phyloP scores from a whole-genome alignment of 768 basidiomycete genomes.

The Amanita thiersii region DNA sequence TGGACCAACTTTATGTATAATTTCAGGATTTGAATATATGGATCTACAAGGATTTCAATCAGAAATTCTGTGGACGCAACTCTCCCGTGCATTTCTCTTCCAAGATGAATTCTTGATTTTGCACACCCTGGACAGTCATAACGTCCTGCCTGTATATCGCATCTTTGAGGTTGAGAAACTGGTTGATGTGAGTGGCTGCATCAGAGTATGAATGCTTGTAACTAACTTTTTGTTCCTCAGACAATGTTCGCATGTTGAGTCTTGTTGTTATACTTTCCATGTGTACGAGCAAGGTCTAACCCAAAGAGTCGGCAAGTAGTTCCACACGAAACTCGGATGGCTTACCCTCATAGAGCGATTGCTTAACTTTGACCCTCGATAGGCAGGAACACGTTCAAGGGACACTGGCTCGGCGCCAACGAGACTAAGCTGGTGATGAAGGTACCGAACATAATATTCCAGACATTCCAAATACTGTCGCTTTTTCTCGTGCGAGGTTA shows the following conservation, averaged over 20 bases:
- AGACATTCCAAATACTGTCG: constrained; percentile 66
- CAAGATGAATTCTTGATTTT: not conserved
- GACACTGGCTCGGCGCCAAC: constrained; percentile 36
- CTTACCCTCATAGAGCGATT: constrained; percentile 58
- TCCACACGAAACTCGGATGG: not conserved
- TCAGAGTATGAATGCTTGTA: not conserved
- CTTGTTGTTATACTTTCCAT: constrained; percentile 51
- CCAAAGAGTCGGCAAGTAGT: not conserved
- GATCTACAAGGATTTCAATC: too few relatives aligned
- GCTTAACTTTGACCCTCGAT: constrained; percentile 48
- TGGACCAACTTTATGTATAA: too few relatives aligned
- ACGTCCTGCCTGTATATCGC: constrained; percentile 14
- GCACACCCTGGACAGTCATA: not conserved
- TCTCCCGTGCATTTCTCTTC: not conserved
- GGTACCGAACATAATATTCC: constrained; percentile 60
- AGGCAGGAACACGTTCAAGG: constrained; percentile 42
- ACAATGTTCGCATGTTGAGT: constrained; percentile 38
- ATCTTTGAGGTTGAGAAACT: constrained; percentile 22
- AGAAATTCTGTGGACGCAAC: too few relatives aligned
- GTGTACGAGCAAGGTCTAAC: constrained; percentile 63
- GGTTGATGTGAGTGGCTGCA: not conserved
- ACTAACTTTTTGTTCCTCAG: constrained; percentile 49
- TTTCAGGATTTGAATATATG: too few relatives aligned
- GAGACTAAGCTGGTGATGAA: constrained; percentile 53
- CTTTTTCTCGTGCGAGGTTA: constrained; percentile 75